These are phyloP conservation scores for Thamnidium elegans DNA, from an alignment of 192 early-diverging fungal genomes.

Conservation along the genomic window DNA sequence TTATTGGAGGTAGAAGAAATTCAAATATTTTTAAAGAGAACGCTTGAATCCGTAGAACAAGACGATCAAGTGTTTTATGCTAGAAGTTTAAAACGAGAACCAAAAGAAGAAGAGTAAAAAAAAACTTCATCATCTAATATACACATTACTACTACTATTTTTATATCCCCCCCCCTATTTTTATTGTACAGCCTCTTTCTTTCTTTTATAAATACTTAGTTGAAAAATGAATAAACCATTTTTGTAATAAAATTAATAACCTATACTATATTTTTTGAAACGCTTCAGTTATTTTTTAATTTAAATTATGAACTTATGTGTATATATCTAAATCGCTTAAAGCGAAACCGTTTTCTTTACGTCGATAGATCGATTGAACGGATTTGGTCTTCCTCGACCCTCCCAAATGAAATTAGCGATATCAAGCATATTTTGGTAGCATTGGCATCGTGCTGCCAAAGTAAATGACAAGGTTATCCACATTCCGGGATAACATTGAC, in stretches of 20 bases:
- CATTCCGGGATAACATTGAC: no score
- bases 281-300: no score
- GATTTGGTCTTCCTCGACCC: no score
- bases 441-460: no score
- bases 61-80: constrained; percentile 72
- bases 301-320: no score
- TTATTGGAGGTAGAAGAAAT: constrained; percentile 70
- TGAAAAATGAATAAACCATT: not conserved
- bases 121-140: not conserved
- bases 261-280: no score
- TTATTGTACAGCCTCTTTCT: not conserved
- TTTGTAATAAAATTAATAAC: not conserved
- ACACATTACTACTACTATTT: not conserved
- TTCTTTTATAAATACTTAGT: not conserved
- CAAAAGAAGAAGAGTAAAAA: constrained; percentile 45
- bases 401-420: no score
- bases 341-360: no score
- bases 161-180: not conserved
- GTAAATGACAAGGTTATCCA: no score
- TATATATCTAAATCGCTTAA: no score
- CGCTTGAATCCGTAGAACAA: constrained; percentile 53
- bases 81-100: constrained; percentile 74
- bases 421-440: no score
- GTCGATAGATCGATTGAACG: no score
- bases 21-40: constrained; percentile 59